Evolutionary conservation across 2,329 filamentous ascomycete species (phyloP).

Genomic region (Stemphylium vesicarium): DNA sequence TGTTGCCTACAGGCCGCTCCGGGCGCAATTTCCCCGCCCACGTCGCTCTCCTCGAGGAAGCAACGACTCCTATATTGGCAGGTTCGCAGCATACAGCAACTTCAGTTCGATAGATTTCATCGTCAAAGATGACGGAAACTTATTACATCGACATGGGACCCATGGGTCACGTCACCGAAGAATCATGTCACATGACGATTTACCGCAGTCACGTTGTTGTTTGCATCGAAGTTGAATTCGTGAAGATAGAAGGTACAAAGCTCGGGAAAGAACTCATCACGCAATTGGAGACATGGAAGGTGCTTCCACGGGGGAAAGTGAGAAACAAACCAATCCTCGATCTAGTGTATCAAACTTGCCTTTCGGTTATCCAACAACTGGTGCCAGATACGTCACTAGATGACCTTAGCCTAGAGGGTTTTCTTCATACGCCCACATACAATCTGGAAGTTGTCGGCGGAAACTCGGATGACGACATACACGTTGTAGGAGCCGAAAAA

Average conservation of each 20-base stretch:
- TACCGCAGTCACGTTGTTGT: neutral
- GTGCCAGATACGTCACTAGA: constrained; percentile 1
- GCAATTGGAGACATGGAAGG: neutral
- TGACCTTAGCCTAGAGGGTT: constrained; percentile 6
- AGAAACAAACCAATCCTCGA: neutral
- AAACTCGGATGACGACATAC: neutral
- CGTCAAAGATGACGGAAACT: neutral
- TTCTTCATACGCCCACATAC: constrained; percentile 10
- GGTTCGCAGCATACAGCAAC: too few relatives aligned
- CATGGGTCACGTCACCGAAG: neutral
- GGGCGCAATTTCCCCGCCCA: too few relatives aligned
- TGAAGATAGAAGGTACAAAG: neutral
- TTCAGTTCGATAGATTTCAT: too few relatives aligned
- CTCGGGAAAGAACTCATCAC: neutral
- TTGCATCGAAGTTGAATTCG: neutral
- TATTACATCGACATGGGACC: neutral
- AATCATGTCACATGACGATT: neutral
- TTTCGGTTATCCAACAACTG: neutral
- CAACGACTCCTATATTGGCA: too few relatives aligned
- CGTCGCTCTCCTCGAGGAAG: too few relatives aligned
- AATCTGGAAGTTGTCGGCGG: constrained; percentile 1
- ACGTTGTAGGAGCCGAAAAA: constrained; percentile 2
- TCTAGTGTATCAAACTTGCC: constrained; percentile 6
- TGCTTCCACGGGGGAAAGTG: neutral
- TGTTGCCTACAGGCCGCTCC: too few relatives aligned